A percentile compares a stretch with the other conserved stretches of the same genome.
phyloP scores from a whole-genome alignment of 768 basidiomycete species.

The Leucocoprinus birnbaumii region DNA sequence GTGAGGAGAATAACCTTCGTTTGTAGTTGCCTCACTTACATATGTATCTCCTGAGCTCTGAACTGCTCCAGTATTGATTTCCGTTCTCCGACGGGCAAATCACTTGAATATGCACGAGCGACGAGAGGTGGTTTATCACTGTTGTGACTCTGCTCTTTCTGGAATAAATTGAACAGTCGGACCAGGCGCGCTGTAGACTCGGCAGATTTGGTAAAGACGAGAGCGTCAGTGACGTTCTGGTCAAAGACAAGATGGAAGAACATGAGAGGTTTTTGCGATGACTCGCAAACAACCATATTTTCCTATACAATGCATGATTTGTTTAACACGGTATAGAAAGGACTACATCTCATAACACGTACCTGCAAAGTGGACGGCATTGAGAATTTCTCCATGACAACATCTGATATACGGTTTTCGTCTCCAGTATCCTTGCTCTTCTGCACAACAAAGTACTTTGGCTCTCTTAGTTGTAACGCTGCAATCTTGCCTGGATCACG shows the following conservation, averaged over 20 bases:
- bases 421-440: conserved; percentile 34
- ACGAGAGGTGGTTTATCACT: conserved; percentile 29
- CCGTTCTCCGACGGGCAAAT: conserved; percentile 71
- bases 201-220: conserved; percentile 97
- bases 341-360: neutral
- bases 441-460: conserved; percentile 89
- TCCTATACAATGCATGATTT: conserved; percentile 48
- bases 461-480: conserved; percentile 70
- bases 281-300: conserved; percentile 78
- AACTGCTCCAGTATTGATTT: conserved; percentile 79
- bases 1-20: neutral
- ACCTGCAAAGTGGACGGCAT: conserved; percentile 81
- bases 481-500: conserved; percentile 92
- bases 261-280: conserved; percentile 82
- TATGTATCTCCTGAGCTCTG: conserved; percentile 73
- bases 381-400: conserved; percentile 73
- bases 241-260: conserved; percentile 83
- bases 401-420: conserved; percentile 39
- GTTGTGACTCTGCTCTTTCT: conserved; percentile 31
- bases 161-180: conserved; percentile 78
- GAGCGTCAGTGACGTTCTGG: conserved; percentile 57
- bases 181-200: conserved; percentile 87
- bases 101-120: conserved; percentile 82
- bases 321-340: neutral
- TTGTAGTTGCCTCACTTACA: conserved; percentile 47